phyloP scores from a whole-genome alignment of 176 grass and related monocot species.

The Phyllostachys edulis region DNA sequence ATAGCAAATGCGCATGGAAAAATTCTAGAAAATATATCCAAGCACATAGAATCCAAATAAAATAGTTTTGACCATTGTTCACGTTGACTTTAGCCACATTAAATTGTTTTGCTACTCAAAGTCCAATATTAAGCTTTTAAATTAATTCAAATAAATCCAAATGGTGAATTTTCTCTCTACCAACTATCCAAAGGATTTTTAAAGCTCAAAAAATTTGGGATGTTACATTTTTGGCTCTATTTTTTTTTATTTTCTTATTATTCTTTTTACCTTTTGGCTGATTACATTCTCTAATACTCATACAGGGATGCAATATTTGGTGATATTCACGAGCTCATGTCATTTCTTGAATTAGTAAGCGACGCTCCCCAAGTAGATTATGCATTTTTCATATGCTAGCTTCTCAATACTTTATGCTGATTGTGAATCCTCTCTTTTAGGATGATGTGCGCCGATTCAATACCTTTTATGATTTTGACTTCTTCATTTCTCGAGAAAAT shows the following conservation, averaged over 20 bases:
- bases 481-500: conserved; percentile 89
- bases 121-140: no score
- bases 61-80: no score
- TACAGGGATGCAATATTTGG: conserved; percentile 64
- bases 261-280: background rate
- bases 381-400: conserved; percentile 2
- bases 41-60: no score
- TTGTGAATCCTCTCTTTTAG: conserved; percentile 46
- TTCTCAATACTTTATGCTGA: conserved; percentile 36
- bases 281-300: conserved; percentile 41
- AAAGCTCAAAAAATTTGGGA: no score
- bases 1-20: no score
- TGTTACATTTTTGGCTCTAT: background rate
- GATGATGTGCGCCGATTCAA: conserved; percentile 63
- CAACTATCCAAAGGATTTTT: no score
- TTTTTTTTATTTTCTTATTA: background rate
- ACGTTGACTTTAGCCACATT: no score
- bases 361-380: conserved; percentile 27
- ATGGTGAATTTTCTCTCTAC: no score
- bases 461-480: conserved; percentile 90
- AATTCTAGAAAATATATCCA: no score
- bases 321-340: conserved; percentile 75
- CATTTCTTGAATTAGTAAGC: conserved; percentile 65
- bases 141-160: no score
- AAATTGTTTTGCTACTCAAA: no score